Evolutionary conservation across 78 protist genomes (phyloP), one percentile per base, ranked within the genome.

Genomic region (Ministeria vibrans): DNA sequence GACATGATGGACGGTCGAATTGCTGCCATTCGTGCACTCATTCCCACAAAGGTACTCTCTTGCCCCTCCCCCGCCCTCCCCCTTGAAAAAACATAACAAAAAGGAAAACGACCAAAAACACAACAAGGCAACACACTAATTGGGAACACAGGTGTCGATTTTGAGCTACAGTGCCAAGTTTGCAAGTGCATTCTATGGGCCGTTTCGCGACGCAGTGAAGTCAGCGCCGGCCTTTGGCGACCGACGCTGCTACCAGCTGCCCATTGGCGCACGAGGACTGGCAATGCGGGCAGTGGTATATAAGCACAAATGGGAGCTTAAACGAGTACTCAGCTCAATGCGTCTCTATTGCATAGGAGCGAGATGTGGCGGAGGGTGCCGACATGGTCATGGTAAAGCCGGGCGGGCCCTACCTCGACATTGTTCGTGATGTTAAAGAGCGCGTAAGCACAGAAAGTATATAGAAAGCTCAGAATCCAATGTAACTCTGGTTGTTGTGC

Each of bases 1-100:
- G 97, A 94, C 83, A 94, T 94, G 97, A 88, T 91, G 95, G 97
- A 94, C 69, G 90, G 95, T 11, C 78, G 97, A 2, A 82, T 94
- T 15, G 82, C 38, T 23, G 86, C 83, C 44, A 84, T 92, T 75
- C 78, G 75, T 68, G 41, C 73, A 39, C 73, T 13, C 73, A 18
- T 18, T 23, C 73, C 73, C 41, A 38, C 73, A 68, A 18, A 68
- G 28, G 18, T 68, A 68, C 18, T 23, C 11, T 62, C 36, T 74
- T 74, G 20, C 22, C 18, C 11, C 46, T 25, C 32, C 53, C 18
- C 20, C 30, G 22, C 32, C 63, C 75, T 80, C 85, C n/a, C 59
- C 46, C 70, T 64, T 34, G 15, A n/a, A n/a, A n/a, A n/a, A n/a
- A n/a, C n/a, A n/a, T n/a, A n/a, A n/a, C n/a, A n/a, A n/a, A n/a